Base-by-base conservation (phyloP, 257 asterid species). In the Mitragyna speciosa region DNA sequence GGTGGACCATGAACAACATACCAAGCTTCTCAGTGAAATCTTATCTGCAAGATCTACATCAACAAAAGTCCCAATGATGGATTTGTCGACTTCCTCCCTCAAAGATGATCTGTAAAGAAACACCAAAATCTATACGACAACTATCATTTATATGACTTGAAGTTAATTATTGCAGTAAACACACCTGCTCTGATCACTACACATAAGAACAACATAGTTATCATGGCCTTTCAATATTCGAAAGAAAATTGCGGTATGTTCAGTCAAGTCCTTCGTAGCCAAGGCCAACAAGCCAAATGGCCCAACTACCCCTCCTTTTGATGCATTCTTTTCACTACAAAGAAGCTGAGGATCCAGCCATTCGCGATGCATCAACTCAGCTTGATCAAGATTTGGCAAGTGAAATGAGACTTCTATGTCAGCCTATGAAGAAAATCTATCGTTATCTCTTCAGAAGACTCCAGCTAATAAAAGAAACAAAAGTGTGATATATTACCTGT, bases 141-240 rank as follows among this genome's bases (percentile, higher is more conserved):
- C 56, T 51, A 51, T 51, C 19, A 51, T 51, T 51, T 15, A 51
- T 20, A 14, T 51, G 56, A 14, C 5, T 54, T 54, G 61, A 17
- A 70, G 49, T 10, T 5, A 11, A 28, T 8, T 51, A 51, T 0
- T 51, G 56, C 19, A 3, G 41, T 65, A 58, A 26, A 41, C 54
- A 66, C 12, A 80, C 89, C 89, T 83, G 83, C 82, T 81, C 24
- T 82, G 85, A 73, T 86, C 87, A 70, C 87, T 83, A 65, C 89
- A 86, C 84, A 83, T 81, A 54, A 83, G 89, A 74, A 76, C 85
- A 33, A 73, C 81, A 54, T 70, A 81, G n/a, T 81, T 76, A 17
- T 59, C 75, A 22, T 7, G 30, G 26, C 39, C 54, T 70, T 79
- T 81, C 73, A 70, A 83, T 71, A 86, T 19, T 67, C 82, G 47